Percentiles rank a stretch among this genome's conserved stretches.
Evolutionary conservation across 2,329 filamentous ascomycete genomes (phyloP).

Genomic region (Fusarium udum): DNA sequence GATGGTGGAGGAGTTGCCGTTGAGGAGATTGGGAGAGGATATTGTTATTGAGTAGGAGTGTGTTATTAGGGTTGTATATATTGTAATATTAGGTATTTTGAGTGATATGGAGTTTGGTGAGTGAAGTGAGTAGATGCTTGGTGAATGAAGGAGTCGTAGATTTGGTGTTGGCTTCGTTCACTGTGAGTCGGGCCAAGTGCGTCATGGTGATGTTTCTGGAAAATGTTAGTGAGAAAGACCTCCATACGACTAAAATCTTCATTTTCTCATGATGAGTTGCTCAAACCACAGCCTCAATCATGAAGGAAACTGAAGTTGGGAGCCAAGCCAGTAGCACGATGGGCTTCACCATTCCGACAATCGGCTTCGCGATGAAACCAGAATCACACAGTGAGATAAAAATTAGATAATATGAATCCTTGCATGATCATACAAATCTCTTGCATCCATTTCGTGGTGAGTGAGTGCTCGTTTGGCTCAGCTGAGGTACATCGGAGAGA

Average conservation of each 20-base stretch:
- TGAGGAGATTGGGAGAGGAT: slow-evolving; percentile 47
- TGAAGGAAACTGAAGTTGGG: background rate
- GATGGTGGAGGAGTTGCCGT: slow-evolving; percentile 46
- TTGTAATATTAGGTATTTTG: slow-evolving; percentile 26
- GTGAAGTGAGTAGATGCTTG: background rate
- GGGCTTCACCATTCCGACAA: background rate
- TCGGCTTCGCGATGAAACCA: background rate
- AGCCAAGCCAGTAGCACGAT: too few relatives aligned
- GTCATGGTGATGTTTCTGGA: too few relatives aligned
- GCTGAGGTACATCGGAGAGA: slow-evolving; percentile 3
- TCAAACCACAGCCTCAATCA: background rate
- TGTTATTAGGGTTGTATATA: background rate
- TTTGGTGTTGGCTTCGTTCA: background rate
- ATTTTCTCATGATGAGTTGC: too few relatives aligned
- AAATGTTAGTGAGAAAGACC: fast-evolving
- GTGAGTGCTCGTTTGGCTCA: background rate
- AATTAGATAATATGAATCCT: background rate
- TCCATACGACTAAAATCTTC: too few relatives aligned
- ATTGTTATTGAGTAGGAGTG: slow-evolving; percentile 46
- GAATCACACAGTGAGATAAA: background rate
- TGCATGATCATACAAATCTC: background rate
- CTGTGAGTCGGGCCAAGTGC: background rate
- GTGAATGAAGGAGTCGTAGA: background rate
- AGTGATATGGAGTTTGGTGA: background rate
- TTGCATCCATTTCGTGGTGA: background rate